Conservation (phyloP, 208 protist genomes). For the Naegleria gruberi region DNA sequence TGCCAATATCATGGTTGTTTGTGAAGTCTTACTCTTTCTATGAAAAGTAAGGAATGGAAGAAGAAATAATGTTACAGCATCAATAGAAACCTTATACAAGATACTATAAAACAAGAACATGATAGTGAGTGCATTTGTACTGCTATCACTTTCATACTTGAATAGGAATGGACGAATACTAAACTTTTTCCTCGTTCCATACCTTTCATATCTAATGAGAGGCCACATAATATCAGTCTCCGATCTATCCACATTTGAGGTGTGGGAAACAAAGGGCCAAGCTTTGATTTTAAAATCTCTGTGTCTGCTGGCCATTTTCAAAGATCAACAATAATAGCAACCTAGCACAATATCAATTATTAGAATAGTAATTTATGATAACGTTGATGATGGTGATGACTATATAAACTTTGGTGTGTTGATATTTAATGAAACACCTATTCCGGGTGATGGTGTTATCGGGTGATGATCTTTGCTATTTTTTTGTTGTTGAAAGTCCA, state of each 20-base stretch:
- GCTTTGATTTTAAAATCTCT: neutral
- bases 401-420: no score
- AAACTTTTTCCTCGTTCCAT: neutral
- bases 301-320: neutral
- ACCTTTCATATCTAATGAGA: neutral
- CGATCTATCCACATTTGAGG: no score
- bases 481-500: no score
- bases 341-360: no score
- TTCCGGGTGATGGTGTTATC: no score
- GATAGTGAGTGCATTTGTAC: neutral
- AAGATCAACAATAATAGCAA: no score
- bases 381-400: no score
- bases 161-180: constrained; percentile 9
- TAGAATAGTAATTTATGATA: no score
- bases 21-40: neutral
- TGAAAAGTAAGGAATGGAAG: neutral
- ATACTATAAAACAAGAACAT: constrained; percentile 15
- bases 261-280: neutral
- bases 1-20: neutral
- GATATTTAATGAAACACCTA: no score
- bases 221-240: constrained; percentile 4
- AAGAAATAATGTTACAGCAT: neutral
- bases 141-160: neutral
- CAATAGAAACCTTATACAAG: neutral
- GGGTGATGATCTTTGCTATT: no score